Base-by-base conservation (phyloP, 805 yeast species). In the Wickerhamomyces bisporus region DNA sequence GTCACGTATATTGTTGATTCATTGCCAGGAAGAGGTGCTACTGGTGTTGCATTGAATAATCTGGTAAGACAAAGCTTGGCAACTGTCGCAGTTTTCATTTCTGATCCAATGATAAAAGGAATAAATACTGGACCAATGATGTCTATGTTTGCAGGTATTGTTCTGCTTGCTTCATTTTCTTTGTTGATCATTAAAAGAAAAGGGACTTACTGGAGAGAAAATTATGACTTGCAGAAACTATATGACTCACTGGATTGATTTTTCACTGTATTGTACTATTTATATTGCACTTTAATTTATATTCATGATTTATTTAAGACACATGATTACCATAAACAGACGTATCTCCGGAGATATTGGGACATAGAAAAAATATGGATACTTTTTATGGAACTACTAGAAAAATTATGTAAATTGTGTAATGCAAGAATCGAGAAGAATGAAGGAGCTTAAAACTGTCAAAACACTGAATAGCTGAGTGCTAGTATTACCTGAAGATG, bases 11-110 rank as follows among this genome's bases (percentile, higher is more conserved):
- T 86, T 40, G 88, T 86, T 1, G 96, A 86, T 53, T 77, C 87
- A 1, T 66, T 87, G 32, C 95, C 96, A 0, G 94, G 95, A 0
- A 71, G 80, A 50, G 94, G 95, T 30, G 89, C 95, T 12, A 83
- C 95, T 0, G 95, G 94, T 1, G 85, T 86, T 34, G 95, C 95
- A 0, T 58, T 87, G 35, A 86, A 84, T 52, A 87, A 86, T 53
- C 70, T 86, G 39, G 66, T 81, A 15, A 69, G 96, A 49, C 83
- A 79, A 68, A 62, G 77, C 2, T 62, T 83, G 42, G 95, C 95
- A 1, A 86, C 94, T 0, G 67, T 70, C 2, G 89, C 86, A 10
- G 77, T 88, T 2, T 87, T 86, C 55, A 68, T 80, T 8, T 75
- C 84, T 1, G 87, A 81, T 30, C 94, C 95, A 0, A 64, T 84